Evolutionary conservation across 2,329 filamentous ascomycete species (phyloP).

Genomic region (Aspergillus sp.): DNA sequence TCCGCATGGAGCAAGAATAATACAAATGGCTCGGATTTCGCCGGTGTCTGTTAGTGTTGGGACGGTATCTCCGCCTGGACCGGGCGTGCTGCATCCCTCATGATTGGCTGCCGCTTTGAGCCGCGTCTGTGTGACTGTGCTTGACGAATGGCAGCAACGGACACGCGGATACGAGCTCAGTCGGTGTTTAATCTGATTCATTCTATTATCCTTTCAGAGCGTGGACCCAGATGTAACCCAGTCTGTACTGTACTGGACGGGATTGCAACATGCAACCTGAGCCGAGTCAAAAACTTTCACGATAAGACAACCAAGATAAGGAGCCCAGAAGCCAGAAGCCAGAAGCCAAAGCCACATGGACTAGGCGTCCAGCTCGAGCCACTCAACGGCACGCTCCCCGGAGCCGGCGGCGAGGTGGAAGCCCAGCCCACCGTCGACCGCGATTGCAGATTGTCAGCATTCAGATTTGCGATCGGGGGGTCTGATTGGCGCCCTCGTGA

Average conservation of each 20-base stretch:
- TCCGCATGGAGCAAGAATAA: neutral
- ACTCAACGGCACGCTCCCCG: neutral
- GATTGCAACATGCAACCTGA: neutral
- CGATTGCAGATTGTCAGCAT: conserved; percentile 16
- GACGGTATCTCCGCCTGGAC: neutral
- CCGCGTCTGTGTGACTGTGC: conserved; percentile 11
- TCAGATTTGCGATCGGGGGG: conserved; percentile 6
- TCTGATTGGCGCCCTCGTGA: conserved; percentile 1
- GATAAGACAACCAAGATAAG: neutral
- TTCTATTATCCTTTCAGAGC: neutral
- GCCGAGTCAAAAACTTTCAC: neutral
- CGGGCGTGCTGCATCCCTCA: neutral
- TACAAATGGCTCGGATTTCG: conserved; percentile 11
- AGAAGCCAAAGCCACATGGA: too few relatives aligned
- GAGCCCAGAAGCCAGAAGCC: too few relatives aligned
- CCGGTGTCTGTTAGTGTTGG: conserved; percentile 3
- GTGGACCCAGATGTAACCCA: neutral
- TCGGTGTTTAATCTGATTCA: neutral
- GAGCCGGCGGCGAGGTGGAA: neutral
- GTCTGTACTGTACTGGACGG: neutral
- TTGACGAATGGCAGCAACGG: conserved; percentile 6
- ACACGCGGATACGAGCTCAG: conserved; percentile 13
- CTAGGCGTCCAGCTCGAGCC: conserved; percentile 4
- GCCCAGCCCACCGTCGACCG: neutral
- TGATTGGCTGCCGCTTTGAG: conserved; percentile 8